Percentiles rank a stretch among this genome's conserved stretches.
Evolutionary conservation across 164 flowering plant species (phyloP).

Genomic region (Warburgia ugandensis): DNA sequence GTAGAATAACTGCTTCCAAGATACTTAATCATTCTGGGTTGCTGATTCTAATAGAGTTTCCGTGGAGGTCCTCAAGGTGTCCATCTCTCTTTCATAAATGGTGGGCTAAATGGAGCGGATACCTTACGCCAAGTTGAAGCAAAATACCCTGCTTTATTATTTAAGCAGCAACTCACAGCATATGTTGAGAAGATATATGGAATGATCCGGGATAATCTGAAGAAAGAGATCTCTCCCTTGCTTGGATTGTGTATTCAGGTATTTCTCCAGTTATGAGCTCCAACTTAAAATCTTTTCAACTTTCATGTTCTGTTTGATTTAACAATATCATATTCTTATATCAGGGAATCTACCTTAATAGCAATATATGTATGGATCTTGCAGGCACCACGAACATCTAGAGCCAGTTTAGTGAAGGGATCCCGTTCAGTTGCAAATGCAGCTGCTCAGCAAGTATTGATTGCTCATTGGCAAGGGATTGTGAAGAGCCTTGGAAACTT

Average conservation of each 20-base stretch:
- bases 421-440: conserved; percentile 69
- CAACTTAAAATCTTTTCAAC: too few relatives aligned
- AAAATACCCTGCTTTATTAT: conserved; percentile 96
- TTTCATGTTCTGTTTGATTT: too few relatives aligned
- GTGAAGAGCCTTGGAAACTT: conserved; percentile 87
- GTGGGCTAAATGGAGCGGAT: conserved; percentile 66
- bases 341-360: too few relatives aligned
- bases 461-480: conserved; percentile 99
- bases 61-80: conserved; percentile 91
- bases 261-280: too few relatives aligned
- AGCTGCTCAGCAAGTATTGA: conserved; percentile 85
- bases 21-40: conserved; percentile 3
- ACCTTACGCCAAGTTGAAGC: conserved; percentile 90
- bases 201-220: conserved; percentile 93
- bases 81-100: conserved; percentile 63
- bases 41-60: too few relatives aligned
- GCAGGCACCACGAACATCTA: conserved; percentile 96
- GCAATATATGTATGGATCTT: too few relatives aligned
- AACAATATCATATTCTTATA: too few relatives aligned
- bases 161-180: conserved; percentile 99
- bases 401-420: conserved; percentile 97
- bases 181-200: conserved; percentile 98
- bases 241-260: conserved; percentile 99
- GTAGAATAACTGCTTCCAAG: background rate
- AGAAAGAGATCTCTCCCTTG: conserved; percentile 97